These are phyloP conservation scores for Pyrenochaeta sp. DNA, from an alignment of 2,329 filamentous ascomycete genomes.

Conservation along the genomic window DNA sequence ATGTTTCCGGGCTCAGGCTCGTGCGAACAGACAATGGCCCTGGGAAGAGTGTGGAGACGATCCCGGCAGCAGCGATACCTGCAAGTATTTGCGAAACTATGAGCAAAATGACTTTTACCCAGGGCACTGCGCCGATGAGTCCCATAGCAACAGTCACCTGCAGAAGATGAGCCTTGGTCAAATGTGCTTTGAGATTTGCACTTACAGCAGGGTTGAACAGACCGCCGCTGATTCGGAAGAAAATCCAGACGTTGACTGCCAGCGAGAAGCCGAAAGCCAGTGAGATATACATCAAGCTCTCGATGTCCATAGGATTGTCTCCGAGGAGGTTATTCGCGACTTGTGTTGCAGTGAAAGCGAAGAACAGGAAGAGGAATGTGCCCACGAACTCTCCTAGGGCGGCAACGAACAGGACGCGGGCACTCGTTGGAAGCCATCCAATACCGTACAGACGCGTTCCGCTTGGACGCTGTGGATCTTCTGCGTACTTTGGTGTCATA, in stretches of 20 bases:
- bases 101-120: constrained; percentile 53
- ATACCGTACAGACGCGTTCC: constrained; percentile 51
- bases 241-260: constrained; percentile 51
- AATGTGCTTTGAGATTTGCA: no score
- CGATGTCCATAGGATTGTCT: constrained; percentile 28
- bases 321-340: constrained; percentile 46
- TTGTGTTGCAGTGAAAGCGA: constrained; percentile 49
- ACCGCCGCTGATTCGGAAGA: constrained; percentile 50
- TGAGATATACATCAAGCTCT: constrained; percentile 44
- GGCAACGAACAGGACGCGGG: constrained; percentile 54
- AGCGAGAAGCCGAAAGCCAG: constrained; percentile 48
- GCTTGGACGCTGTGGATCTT: constrained; percentile 38
- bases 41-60: constrained; percentile 56
- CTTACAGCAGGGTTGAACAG: constrained; percentile 50
- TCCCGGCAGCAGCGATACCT: constrained; percentile 53
- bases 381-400: constrained; percentile 54
- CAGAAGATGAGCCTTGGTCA: constrained; percentile 13
- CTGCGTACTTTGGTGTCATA: constrained; percentile 45
- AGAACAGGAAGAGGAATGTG: constrained; percentile 51
- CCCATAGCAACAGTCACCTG: constrained; percentile 58
- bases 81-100: constrained; percentile 56
- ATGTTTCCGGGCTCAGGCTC: constrained; percentile 51
- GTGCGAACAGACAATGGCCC: constrained; percentile 56
- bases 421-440: constrained; percentile 54
- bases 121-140: constrained; percentile 56